Conservation (phyloP, 2,329 filamentous ascomycete species). For the Xylaria sp. region DNA sequence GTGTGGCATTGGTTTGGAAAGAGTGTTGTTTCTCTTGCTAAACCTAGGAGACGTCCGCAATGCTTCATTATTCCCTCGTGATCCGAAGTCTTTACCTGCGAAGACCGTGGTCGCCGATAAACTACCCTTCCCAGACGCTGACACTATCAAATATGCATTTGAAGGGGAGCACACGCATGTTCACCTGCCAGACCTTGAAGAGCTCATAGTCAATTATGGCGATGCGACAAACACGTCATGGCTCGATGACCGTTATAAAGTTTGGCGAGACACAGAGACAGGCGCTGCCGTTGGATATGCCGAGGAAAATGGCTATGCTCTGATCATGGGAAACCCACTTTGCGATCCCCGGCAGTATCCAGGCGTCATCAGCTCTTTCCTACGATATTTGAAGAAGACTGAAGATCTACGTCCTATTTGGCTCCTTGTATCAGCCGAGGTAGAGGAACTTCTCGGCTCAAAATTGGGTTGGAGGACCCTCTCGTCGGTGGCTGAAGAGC, state of each 20-base stretch:
- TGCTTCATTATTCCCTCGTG: slow-evolving; percentile 86
- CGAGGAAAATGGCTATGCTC: slow-evolving; percentile 76
- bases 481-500: slow-evolving; percentile 89
- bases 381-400: slow-evolving; percentile 79
- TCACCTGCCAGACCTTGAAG: slow-evolving; percentile 78
- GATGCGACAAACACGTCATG: slow-evolving; percentile 95
- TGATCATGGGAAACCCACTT: slow-evolving; percentile 87
- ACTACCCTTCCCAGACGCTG: slow-evolving; percentile 88
- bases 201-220: slow-evolving; percentile 94
- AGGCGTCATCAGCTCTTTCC: slow-evolving; percentile 77
- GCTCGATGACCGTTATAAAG: slow-evolving; percentile 87
- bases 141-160: slow-evolving; percentile 75
- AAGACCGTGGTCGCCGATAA: slow-evolving; percentile 58
- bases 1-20: slow-evolving; percentile 89
- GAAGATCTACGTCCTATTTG: slow-evolving; percentile 81
- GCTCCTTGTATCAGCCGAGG: slow-evolving; percentile 83
- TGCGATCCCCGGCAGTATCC: slow-evolving; percentile 83
- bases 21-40: slow-evolving; percentile 86
- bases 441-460: slow-evolving; percentile 82
- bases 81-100: slow-evolving; percentile 85
- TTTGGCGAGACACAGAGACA: slow-evolving; percentile 83
- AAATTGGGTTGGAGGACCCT: slow-evolving; percentile 89
- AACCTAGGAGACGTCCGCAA: slow-evolving; percentile 90
- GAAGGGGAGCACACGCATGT: slow-evolving; percentile 58
- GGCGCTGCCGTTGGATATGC: slow-evolving; percentile 90